phyloP scores from a whole-genome alignment of 2,329 filamentous ascomycete species.

The Fusarium sp. region DNA sequence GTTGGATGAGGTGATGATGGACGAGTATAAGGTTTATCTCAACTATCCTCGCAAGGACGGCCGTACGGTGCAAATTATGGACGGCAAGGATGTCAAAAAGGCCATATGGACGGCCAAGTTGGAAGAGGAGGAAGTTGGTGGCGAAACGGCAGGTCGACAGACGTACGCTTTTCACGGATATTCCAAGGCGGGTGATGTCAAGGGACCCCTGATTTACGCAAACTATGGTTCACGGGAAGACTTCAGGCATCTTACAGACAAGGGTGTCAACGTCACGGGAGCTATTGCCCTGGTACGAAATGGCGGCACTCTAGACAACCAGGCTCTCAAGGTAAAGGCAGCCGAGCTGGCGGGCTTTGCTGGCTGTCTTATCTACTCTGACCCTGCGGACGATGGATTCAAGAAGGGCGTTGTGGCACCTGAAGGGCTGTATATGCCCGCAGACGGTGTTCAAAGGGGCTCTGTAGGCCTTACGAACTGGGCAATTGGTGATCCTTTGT shows the following conservation, averaged over 20 bases:
- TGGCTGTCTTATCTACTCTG: constrained; percentile 92
- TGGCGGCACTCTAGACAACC: constrained; percentile 77
- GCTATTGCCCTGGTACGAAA: constrained; percentile 87
- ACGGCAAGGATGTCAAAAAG: constrained; percentile 66
- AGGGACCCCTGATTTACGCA: constrained; percentile 87
- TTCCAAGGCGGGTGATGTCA: constrained; percentile 86
- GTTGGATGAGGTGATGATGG: constrained; percentile 79
- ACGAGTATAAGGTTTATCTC: constrained; percentile 88
- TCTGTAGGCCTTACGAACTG: constrained; percentile 83
- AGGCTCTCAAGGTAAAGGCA: constrained; percentile 86
- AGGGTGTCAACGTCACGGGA: constrained; percentile 78
- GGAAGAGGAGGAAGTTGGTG: constrained; percentile 79
- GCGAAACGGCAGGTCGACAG: constrained; percentile 71
- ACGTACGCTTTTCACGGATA: constrained; percentile 88
- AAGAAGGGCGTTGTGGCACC: constrained; percentile 77
- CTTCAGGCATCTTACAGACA: constrained; percentile 77
- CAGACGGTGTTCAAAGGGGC: constrained; percentile 84
- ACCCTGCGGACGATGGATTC: constrained; percentile 87
- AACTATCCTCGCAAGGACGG: constrained; percentile 88
- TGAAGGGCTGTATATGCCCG: constrained; percentile 81
- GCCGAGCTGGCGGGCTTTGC: constrained; percentile 87
- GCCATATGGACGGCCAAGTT: constrained; percentile 81
- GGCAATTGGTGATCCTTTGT: constrained; percentile 91
- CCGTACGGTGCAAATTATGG: constrained; percentile 82
- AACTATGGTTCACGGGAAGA: constrained; percentile 91